A percentile compares a stretch with the other conserved stretches of the same genome.
These are phyloP conservation scores for Salvia splendens DNA, from an alignment of 257 asterid species.

Conservation along the genomic window DNA sequence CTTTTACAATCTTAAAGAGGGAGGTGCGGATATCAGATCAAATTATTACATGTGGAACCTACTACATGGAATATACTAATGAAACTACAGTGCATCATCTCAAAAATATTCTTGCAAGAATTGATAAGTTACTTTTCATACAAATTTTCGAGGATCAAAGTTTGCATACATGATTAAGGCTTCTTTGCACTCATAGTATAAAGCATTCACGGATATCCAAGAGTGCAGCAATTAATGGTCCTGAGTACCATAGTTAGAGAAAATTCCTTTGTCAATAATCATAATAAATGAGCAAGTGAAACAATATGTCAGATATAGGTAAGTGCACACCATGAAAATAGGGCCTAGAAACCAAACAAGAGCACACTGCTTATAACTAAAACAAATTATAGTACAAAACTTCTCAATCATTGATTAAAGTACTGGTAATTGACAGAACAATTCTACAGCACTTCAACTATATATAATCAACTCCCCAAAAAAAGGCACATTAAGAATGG, in stretches of 20 bases:
- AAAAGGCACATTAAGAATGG: neutral
- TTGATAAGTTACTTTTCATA: conserved; percentile 33
- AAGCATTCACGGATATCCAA: conserved; percentile 49
- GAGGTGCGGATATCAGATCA: conserved; percentile 22
- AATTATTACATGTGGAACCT: conserved; percentile 27
- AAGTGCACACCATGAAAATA: conserved; percentile 11
- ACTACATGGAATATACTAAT: conserved; percentile 25
- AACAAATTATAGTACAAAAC: neutral
- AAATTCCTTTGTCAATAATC: conserved; percentile 42
- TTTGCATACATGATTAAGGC: conserved; percentile 48
- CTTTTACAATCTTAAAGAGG: conserved; percentile 35
- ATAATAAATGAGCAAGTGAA: conserved; percentile 33
- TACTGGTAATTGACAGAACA: conserved; percentile 17
- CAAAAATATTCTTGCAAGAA: conserved; percentile 37
- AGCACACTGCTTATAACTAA: neutral
- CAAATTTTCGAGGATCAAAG: conserved; percentile 39
- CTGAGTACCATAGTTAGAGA: conserved; percentile 58
- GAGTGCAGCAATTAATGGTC: conserved; percentile 60
- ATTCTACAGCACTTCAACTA: neutral
- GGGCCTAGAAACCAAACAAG: conserved; percentile 9
- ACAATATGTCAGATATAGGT: conserved; percentile 14
- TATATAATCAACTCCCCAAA: neutral
- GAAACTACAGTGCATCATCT: conserved; percentile 19
- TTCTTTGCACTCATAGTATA: conserved; percentile 54
- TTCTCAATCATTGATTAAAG: neutral